Conservation (phyloP, 805 yeast genomes). For the Groenewaldozyma salmanticensis region DNA sequence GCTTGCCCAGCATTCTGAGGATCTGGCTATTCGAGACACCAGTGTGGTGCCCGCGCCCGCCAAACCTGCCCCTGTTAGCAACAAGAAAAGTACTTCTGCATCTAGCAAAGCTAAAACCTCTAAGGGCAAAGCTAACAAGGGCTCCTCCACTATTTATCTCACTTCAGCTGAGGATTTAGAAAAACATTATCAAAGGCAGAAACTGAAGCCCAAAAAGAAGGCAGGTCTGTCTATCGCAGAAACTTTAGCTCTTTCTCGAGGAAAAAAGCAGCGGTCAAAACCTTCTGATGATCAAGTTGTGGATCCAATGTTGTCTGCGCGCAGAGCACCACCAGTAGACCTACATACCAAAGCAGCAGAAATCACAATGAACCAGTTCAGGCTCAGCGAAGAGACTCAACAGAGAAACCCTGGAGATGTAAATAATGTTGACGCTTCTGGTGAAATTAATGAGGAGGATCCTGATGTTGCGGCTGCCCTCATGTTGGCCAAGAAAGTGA, state of each 20-base stretch:
- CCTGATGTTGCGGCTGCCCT: conserved; percentile 26
- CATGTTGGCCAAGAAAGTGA: conserved; percentile 26
- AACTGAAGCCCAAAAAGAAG: background rate
- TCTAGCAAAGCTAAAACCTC: no score
- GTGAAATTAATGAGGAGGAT: conserved; percentile 7
- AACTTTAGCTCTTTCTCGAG: conserved; percentile 39
- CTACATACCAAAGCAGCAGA: background rate
- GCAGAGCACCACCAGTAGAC: conserved; percentile 3
- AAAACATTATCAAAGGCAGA: background rate
- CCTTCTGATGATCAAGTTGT: conserved; percentile 8
- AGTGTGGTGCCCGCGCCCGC: background rate
- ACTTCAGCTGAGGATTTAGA: background rate
- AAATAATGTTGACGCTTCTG: background rate
- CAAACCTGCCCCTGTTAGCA: background rate
- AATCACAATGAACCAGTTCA: conserved; percentile 1
- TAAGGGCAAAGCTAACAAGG: background rate
- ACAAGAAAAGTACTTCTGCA: no score
- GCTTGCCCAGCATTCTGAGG: background rate
- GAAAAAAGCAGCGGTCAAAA: conserved; percentile 7
- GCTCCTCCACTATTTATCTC: background rate
- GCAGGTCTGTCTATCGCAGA: conserved; percentile 44
- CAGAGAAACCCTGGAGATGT: background rate
- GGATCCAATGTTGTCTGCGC: conserved; percentile 18
- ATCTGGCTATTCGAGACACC: no score
- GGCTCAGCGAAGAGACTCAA: background rate